These are phyloP conservation scores for Botryotinia narcissicola DNA, from an alignment of 2,329 filamentous ascomycete species.

Conservation along the genomic window DNA sequence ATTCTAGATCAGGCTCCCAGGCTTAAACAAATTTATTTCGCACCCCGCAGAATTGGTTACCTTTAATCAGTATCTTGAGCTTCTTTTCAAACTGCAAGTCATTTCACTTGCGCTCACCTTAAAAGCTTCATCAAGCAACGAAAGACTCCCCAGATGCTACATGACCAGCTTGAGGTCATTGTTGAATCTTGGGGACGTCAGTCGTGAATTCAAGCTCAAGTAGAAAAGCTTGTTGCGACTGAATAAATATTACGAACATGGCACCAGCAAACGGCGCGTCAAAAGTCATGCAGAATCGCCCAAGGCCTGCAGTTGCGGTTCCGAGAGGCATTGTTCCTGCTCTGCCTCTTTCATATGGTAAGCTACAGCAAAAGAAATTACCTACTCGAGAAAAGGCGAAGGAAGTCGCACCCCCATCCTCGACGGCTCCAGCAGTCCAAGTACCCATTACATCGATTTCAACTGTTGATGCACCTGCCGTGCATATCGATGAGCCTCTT, in stretches of 20 bases:
- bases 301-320: conserved; percentile 31
- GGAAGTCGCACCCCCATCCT: conserved; percentile 24
- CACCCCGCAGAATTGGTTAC: conserved; percentile 17
- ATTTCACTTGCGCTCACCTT: conserved; percentile 16
- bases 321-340: conserved; percentile 36
- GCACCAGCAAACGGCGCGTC: conserved; percentile 32
- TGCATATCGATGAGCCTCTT: conserved; percentile 26
- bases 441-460: conserved; percentile 22
- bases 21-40: conserved; percentile 17
- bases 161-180: conserved; percentile 32
- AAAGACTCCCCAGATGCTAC: conserved; percentile 22
- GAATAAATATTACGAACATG: conserved; percentile 29
- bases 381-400: conserved; percentile 30
- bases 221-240: conserved; percentile 17
- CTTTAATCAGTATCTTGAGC: conserved; percentile 11
- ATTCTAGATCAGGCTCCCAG: not conserved
- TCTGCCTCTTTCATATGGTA: conserved; percentile 38
- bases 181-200: conserved; percentile 42
- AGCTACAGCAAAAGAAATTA: conserved; percentile 35
- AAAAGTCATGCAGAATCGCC: conserved; percentile 36
- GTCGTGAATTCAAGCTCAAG: conserved; percentile 24
- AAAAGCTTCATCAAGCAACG: conserved; percentile 9
- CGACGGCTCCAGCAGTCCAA: conserved; percentile 20
- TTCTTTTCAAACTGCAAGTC: conserved; percentile 22
- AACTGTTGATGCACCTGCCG: conserved; percentile 2